Evolutionary conservation across 345 rosid genomes (phyloP), one percentile per base, ranked within the genome.

Genomic region (Draba incana): DNA sequence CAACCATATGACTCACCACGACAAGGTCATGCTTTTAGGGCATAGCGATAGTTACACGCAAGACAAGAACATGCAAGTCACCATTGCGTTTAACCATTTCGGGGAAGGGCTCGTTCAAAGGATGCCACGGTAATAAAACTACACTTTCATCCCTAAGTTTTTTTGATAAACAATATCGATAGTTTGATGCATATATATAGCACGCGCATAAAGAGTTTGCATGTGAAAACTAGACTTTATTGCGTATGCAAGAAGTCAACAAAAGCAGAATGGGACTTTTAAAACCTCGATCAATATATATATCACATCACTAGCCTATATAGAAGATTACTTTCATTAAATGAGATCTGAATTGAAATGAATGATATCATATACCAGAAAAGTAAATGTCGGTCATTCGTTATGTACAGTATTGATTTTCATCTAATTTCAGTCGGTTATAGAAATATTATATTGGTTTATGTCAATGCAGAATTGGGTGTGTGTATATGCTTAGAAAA

Each of bases 21-120:
- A 89, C 62, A 89, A 89, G 81, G 96, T 89, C 64, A 89, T 89
- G 89, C 80, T 89, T 7, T 62, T 89, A 69, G 96, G 96, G 5
- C 86, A 85, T 41, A 89, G 84, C 50, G 93, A 89, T 74, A 68
- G 83, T 4, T 87, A 80, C 57, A 80, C 88, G 3, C 79, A 71
- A 37, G 96, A 89, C 72, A 87, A 79, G 79, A 38, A 75, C 75
- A 89, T 89, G 96, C 96, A 87, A 50, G 87, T 83, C 59, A 89
- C 96, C 27, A 60, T 89, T 44, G 96, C 96, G 20, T 89, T 89
- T 72, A 89, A 89, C 81, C 96, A 87, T 72, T 89, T 89, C 12
- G 92, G 96, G 8, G 88, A 89, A 83, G 96, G 96, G 3, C 72
- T 89, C 1, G 90, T 89, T n/a, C 96, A 89, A 64, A 85, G 96